Base-by-base conservation (phyloP, 2,329 filamentous ascomycete genomes). In the Neophaeococcomyces mojaviensis region DNA sequence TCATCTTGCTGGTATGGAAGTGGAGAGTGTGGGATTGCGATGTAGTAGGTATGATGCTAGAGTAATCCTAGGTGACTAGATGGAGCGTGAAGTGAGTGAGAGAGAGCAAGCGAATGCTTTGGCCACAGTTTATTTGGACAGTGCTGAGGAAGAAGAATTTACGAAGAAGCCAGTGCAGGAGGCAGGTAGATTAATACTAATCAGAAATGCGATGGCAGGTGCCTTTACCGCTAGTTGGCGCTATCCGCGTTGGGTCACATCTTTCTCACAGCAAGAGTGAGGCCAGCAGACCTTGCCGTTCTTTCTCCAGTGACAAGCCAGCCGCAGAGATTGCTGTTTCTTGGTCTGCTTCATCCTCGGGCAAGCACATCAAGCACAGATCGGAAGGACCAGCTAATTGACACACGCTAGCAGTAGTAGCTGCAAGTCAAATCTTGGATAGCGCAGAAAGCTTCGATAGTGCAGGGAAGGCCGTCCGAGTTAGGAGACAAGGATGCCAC, bases 1-100 rank as follows among this genome's bases (percentile, higher is more conserved):
- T 44, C 41, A 44, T 44, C 18, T 44, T 44, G 41, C 19, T 37
- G n/a, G 16, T 44, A 4, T 24, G 22, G 20, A 18, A 16, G 35
- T 13, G 8, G 35, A 39, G 37, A n/a, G 16, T 6, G 15, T n/a
- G n/a, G 37, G 26, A 20, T 20, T 39, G 10, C 13, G 22, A 28
- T 24, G 37, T 20, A n/a, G 3, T 39, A 15, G 20, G 20, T 39
- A 39, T 9, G 20, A 39, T 39, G n/a, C 16, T 37, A 7, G 37
- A 39, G 22, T 26, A 39, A 7, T 24, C 19, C 26, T 26, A 12
- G 22, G n/a, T 20, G 37, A n/a, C 13, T n/a, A n/a, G 16, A 19
- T n/a, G n/a, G 13, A 7, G 37, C n/a, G 37, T 39, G 10, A 20
- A 39, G 37, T n/a, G 22, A n/a, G 6, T n/a, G 13, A n/a, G 20